These are phyloP conservation scores for Cymbidium sinense DNA, from an alignment of 106 monocot species.

Conservation along the genomic window DNA sequence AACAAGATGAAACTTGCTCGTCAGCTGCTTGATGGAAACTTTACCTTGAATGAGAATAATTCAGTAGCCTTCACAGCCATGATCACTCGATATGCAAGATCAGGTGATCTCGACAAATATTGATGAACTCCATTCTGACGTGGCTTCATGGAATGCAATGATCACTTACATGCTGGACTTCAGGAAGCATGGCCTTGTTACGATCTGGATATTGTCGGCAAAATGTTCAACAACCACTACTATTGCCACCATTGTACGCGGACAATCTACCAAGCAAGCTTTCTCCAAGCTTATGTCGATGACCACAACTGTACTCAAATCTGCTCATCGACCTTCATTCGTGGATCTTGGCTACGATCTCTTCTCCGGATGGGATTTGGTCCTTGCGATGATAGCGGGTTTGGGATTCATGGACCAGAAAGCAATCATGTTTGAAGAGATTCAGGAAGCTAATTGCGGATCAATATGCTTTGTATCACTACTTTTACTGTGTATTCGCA, in stretches of 20 bases:
- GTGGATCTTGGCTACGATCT: conserved; percentile 19
- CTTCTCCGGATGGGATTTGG: conserved; percentile 27
- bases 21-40: background rate
- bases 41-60: background rate
- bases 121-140: conserved; percentile 17
- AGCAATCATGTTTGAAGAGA: conserved; percentile 10
- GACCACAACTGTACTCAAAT: conserved; percentile 14
- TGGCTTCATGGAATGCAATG: conserved; percentile 36
- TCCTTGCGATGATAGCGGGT: conserved; percentile 27
- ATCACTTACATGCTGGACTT: conserved; percentile 22
- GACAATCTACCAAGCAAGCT: too few relatives aligned
- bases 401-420: conserved; percentile 31
- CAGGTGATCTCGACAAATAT: conserved; percentile 20
- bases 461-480: conserved; percentile 27
- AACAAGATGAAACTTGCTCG: conserved; percentile 12
- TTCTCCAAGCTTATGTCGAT: conserved; percentile 17
- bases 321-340: conserved; percentile 26
- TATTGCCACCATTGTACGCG: conserved; percentile 23
- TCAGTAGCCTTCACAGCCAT: conserved; percentile 19
- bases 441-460: conserved; percentile 14
- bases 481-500: conserved; percentile 19
- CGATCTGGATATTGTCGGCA: conserved; percentile 1
- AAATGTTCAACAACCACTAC: conserved; percentile 16
- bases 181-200: conserved; percentile 20
- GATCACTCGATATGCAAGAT: conserved; percentile 21